A percentile compares a stretch with the other conserved stretches of the same genome.
Evolutionary conservation across 768 basidiomycete species (phyloP).

Genomic region (Megacollybia marginata): DNA sequence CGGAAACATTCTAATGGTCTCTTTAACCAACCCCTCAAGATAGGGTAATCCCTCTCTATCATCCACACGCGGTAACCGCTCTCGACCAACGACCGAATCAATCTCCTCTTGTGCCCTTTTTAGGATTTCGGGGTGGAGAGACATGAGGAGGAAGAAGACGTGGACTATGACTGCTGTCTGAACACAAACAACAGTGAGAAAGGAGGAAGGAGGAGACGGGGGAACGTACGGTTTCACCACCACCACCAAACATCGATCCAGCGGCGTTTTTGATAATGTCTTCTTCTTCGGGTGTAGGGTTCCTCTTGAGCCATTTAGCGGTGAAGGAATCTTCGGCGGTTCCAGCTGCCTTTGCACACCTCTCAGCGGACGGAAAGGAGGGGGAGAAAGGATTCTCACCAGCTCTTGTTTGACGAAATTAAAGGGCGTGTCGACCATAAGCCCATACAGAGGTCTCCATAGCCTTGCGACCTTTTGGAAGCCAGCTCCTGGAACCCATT

Average conservation of each 20-base stretch:
- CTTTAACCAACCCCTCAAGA: constrained; percentile 26
- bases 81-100: constrained; percentile 24
- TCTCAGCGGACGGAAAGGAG: neutral
- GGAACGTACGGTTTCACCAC: constrained; percentile 4
- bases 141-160: constrained; percentile 29
- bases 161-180: constrained; percentile 27
- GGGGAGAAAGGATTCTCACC: constrained; percentile 20
- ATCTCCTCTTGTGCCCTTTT: constrained; percentile 28
- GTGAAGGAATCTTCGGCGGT: constrained; percentile 2
- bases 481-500: constrained; percentile 38
- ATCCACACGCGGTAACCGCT: constrained; percentile 24
- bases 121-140: constrained; percentile 26
- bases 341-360: constrained; percentile 7
- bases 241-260: neutral
- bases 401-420: constrained; percentile 23
- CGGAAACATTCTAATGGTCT: constrained; percentile 26
- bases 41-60: constrained; percentile 26
- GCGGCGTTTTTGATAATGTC: constrained; percentile 13
- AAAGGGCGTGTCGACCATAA: constrained; percentile 33
- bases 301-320: constrained; percentile 10
- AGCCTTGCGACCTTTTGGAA: constrained; percentile 31
- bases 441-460: constrained; percentile 21
- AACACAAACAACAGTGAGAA: constrained; percentile 11
- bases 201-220: neutral
- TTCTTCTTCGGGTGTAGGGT: constrained; percentile 11